A percentile compares a stretch with the other conserved stretches of the same genome.
Evolutionary conservation across 2,329 filamentous ascomycete species (phyloP).

Genomic region (Diaporthe amygdali): DNA sequence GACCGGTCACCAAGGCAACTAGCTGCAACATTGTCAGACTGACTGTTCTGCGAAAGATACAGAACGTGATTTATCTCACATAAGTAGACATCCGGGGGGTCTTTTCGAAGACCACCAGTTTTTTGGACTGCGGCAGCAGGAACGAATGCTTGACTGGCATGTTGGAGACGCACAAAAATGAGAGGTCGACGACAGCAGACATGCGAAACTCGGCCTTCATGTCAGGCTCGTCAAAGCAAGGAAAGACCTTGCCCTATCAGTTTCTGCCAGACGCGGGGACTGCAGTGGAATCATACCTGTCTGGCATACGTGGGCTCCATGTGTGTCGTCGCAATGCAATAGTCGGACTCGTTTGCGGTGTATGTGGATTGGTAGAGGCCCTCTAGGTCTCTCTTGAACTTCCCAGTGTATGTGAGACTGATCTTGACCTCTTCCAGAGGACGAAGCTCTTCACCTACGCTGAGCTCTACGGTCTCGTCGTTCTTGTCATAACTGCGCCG

Average conservation of each 20-base stretch:
- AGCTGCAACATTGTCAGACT: conserved; percentile 78
- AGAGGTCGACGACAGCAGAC: conserved; percentile 88
- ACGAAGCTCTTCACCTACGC: neutral
- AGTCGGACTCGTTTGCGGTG: conserved; percentile 76
- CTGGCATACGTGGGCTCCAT: conserved; percentile 64
- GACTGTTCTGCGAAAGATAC: neutral
- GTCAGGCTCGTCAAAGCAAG: conserved; percentile 97
- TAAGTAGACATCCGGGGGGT: neutral
- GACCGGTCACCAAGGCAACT: neutral
- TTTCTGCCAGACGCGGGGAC: conserved; percentile 97
- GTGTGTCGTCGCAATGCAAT: conserved; percentile 78
- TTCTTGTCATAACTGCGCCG: neutral
- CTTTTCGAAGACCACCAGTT: neutral
- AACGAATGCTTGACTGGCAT: neutral
- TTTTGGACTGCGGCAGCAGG: neutral
- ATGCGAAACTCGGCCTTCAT: conserved; percentile 96
- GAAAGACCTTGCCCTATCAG: conserved; percentile 91
- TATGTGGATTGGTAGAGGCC: conserved; percentile 90
- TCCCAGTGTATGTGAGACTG: conserved; percentile 69
- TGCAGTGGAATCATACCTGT: conserved; percentile 57
- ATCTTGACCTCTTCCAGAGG: conserved; percentile 53
- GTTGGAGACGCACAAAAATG: conserved; percentile 70
- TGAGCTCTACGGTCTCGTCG: neutral
- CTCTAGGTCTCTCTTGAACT: conserved; percentile 92
- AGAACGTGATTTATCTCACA: neutral